These are phyloP conservation scores for Neohortaea acidophila DNA, from an alignment of 495 filamentous ascomycete species.

Conservation along the genomic window DNA sequence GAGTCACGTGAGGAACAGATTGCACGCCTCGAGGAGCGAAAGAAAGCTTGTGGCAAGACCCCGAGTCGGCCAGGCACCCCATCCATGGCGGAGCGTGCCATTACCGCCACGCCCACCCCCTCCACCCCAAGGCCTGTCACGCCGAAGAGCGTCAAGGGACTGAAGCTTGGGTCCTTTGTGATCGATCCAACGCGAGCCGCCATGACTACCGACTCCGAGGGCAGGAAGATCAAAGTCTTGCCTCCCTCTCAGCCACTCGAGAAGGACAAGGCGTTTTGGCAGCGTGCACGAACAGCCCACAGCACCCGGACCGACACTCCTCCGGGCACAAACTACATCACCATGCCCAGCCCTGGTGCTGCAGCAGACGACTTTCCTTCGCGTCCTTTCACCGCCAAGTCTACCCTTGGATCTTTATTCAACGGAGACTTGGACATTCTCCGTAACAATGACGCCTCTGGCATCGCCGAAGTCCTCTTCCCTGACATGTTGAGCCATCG, in stretches of 20 bases:
- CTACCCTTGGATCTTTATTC: constrained; percentile 13
- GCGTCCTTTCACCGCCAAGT: constrained; percentile 17
- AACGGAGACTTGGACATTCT: constrained; percentile 17
- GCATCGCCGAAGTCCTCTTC: constrained; percentile 3
- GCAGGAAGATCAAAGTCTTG: constrained; percentile 1
- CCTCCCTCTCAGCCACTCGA: constrained; percentile 9
- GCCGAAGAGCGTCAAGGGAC: constrained; percentile 1
- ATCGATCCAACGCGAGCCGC: constrained; percentile 10
- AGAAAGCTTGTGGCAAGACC: neutral
- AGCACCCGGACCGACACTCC: constrained; percentile 4
- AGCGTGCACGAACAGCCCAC: constrained; percentile 2
- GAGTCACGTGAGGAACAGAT: constrained; percentile 8
- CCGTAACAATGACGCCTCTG: constrained; percentile 8
- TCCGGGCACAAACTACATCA: neutral
- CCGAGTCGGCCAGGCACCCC: neutral
- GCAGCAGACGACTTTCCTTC: constrained; percentile 4
- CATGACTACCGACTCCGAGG: constrained; percentile 4
- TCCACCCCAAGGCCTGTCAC: neutral
- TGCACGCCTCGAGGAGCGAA: constrained; percentile 1
- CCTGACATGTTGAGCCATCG: neutral
- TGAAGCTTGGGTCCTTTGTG: constrained; percentile 9
- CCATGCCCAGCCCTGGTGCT: neutral
- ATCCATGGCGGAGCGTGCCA: neutral
- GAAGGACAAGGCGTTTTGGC: constrained; percentile 17
- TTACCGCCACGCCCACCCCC: neutral